These are phyloP conservation scores for Epithemia pelagica DNA, from an alignment of 108 stramenopile genomes.

Conservation along the genomic window DNA sequence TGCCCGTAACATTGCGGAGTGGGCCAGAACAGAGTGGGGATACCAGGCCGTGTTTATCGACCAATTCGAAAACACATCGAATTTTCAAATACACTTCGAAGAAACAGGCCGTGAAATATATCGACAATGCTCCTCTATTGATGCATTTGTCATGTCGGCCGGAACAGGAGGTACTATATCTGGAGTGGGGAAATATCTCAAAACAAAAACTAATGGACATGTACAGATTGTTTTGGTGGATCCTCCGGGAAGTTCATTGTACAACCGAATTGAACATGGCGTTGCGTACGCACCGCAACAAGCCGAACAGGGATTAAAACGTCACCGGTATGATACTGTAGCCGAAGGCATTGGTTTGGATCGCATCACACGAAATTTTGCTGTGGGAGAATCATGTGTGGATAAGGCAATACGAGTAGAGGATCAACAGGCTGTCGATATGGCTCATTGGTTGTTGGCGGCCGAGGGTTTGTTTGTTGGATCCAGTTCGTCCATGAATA, in stretches of 20 bases:
- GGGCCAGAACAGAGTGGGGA: slow-evolving; percentile 20
- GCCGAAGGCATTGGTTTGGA: slow-evolving; percentile 97
- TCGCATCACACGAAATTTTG: slow-evolving; percentile 89
- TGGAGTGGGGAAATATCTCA: slow-evolving; percentile 79
- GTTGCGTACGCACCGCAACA: slow-evolving; percentile 87
- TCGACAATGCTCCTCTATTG: slow-evolving; percentile 49
- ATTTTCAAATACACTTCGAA: slow-evolving; percentile 75
- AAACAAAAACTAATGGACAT: slow-evolving; percentile 27
- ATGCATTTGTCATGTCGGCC: slow-evolving; percentile 94
- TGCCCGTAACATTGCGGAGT: slow-evolving; percentile 44
- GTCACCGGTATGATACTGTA: slow-evolving; percentile 94
- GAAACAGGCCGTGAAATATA: slow-evolving; percentile 89
- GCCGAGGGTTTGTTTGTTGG: slow-evolving; percentile 94
- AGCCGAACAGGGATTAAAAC: slow-evolving; percentile 60
- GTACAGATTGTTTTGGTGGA: slow-evolving; percentile 78
- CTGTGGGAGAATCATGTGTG: slow-evolving; percentile 45
- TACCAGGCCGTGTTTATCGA: slow-evolving; percentile 84
- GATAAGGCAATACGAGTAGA: slow-evolving; percentile 59
- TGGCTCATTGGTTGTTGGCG: slow-evolving; percentile 87
- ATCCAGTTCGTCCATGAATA: slow-evolving; percentile 93
- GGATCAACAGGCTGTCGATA: slow-evolving; percentile 90
- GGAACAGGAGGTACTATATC: slow-evolving; percentile 96
- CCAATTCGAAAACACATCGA: slow-evolving; percentile 93
- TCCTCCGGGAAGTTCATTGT: slow-evolving; percentile 87
- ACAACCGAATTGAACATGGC: slow-evolving; percentile 82